These are phyloP conservation scores for Malassezia restricta DNA, from an alignment of 1,284 basidiomycete genomes.

Conservation along the genomic window DNA sequence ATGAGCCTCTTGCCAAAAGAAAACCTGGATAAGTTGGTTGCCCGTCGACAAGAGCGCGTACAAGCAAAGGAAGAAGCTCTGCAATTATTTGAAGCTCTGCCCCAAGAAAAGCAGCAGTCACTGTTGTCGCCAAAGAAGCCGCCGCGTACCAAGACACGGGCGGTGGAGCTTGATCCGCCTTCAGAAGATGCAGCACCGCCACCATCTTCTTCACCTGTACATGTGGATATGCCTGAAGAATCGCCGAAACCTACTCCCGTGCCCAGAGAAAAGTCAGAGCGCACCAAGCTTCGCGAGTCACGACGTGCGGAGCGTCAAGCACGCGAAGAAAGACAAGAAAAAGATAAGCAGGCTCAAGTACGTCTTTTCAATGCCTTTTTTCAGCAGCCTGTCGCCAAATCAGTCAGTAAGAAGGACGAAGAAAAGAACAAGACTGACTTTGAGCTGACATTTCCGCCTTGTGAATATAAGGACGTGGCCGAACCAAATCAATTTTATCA, in stretches of 20 bases:
- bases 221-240: neutral
- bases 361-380: slow-evolving; percentile 48
- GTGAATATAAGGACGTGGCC: slow-evolving; percentile 38
- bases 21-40: slow-evolving; percentile 56
- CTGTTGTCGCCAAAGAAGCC: slow-evolving; percentile 21
- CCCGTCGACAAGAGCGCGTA: slow-evolving; percentile 57
- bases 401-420: slow-evolving; percentile 5
- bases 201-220: neutral
- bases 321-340: slow-evolving; percentile 43
- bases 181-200: neutral
- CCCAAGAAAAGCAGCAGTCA: slow-evolving; percentile 18
- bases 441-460: slow-evolving; percentile 35
- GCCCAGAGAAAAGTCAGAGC: slow-evolving; percentile 21
- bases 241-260: slow-evolving; percentile 1
- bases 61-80: slow-evolving; percentile 50
- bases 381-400: slow-evolving; percentile 21
- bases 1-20: slow-evolving; percentile 61
- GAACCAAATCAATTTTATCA: slow-evolving; percentile 31
- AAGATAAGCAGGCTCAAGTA: slow-evolving; percentile 29
- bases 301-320: slow-evolving; percentile 18
- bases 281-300: slow-evolving; percentile 24
- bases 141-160: slow-evolving; percentile 13
- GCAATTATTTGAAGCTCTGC: slow-evolving; percentile 19
- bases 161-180: slow-evolving; percentile 6
- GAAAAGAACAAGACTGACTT: slow-evolving; percentile 23